These are phyloP conservation scores for Gliomastix tumulicola DNA, from an alignment of 2,329 filamentous ascomycete species.

Conservation along the genomic window DNA sequence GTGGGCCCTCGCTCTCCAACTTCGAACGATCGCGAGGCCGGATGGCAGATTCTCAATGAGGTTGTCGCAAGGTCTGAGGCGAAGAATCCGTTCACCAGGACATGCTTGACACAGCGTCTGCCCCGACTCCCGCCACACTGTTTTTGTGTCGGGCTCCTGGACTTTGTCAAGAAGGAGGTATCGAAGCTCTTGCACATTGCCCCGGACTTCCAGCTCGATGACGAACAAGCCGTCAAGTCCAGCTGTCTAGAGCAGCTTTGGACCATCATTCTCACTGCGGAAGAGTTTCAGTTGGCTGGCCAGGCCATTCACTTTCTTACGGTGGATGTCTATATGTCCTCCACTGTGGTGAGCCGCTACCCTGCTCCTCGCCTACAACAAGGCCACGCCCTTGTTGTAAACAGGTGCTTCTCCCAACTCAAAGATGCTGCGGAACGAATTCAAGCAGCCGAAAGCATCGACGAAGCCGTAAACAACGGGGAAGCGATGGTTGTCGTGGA, in stretches of 20 bases:
- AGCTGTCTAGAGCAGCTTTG: slow-evolving; percentile 68
- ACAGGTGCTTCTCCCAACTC: slow-evolving; percentile 66
- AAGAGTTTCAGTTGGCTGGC: slow-evolving; percentile 57
- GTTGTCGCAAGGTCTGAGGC: slow-evolving; percentile 32
- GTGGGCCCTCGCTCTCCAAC: slow-evolving; percentile 58
- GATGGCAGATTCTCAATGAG: slow-evolving; percentile 61
- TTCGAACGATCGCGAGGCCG: slow-evolving; percentile 53
- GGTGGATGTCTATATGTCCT: slow-evolving; percentile 60
- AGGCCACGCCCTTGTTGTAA: slow-evolving; percentile 63
- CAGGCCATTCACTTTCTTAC: slow-evolving; percentile 66
- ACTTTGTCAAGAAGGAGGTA: slow-evolving; percentile 52
- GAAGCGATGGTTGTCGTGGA: slow-evolving; percentile 45
- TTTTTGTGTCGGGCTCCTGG: slow-evolving; percentile 54
- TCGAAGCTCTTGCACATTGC: slow-evolving; percentile 36
- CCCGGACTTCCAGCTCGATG: slow-evolving; percentile 39
- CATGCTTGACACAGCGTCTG: slow-evolving; percentile 49
- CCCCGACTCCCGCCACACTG: slow-evolving; percentile 48
- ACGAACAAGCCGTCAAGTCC: slow-evolving; percentile 42
- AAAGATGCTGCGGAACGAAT: slow-evolving; percentile 54
- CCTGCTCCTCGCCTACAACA: slow-evolving; percentile 42
- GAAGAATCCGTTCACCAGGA: slow-evolving; percentile 48
- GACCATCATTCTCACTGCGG: slow-evolving; percentile 69
- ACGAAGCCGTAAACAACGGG: too few species aligned
- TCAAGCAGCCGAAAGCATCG: slow-evolving; percentile 34
- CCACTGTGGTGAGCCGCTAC: slow-evolving; percentile 39